phyloP scores from a whole-genome alignment of 164 flowering plant genomes.

The Macadamia tetraphylla region DNA sequence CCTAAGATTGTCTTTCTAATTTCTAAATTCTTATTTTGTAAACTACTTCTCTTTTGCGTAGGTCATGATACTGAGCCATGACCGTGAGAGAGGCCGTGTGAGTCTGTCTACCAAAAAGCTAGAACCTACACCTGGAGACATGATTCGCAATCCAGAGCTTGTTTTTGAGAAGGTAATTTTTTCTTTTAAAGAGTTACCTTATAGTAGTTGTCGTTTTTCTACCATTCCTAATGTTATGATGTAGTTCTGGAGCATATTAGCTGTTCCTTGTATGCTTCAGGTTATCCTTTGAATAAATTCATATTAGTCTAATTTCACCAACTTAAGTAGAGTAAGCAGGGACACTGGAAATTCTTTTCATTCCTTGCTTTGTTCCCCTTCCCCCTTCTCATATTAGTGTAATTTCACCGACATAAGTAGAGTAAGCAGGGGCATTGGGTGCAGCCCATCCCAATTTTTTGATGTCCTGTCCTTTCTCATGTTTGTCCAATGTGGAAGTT shows the following conservation, averaged over 20 bases:
- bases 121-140: conserved; percentile 99
- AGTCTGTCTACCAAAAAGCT: conserved; percentile 97
- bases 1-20: neutral
- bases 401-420: too few species aligned
- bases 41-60: conserved; percentile 16
- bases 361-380: too few species aligned
- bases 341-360: neutral
- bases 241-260: neutral
- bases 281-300: too few species aligned
- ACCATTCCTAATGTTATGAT: neutral
- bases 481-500: neutral
- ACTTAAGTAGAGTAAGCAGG: neutral
- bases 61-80: conserved; percentile 97
- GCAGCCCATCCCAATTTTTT: too few species aligned
- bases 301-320: neutral
- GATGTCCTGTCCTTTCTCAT: neutral
- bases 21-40: neutral
- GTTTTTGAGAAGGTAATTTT: conserved; percentile 89
- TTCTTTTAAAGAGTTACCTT: neutral
- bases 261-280: neutral
- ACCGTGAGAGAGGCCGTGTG: conserved; percentile 92
- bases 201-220: neutral
- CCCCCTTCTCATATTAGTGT: too few species aligned
- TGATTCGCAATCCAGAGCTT: conserved; percentile 95
- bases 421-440: too few species aligned